Evolutionary conservation across 1,139 yeast species (phyloP).

Genomic region (Kodamaea suecica): DNA sequence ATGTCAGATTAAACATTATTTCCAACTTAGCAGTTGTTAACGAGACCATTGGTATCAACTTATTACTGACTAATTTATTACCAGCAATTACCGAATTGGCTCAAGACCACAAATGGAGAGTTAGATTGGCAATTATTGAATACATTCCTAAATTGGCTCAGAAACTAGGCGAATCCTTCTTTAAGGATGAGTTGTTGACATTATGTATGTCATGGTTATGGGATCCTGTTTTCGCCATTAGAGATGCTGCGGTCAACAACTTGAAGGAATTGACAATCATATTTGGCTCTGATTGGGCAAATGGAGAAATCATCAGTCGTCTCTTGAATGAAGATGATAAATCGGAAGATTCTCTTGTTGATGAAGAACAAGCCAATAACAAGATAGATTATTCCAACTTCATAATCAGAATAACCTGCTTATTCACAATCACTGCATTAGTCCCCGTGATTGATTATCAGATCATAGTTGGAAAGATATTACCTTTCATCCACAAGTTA

Average conservation of each 20-base stretch:
- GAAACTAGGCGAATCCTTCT: conserved; percentile 89
- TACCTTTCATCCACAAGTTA: conserved; percentile 76
- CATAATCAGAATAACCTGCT: conserved; percentile 85
- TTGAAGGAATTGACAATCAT: conserved; percentile 75
- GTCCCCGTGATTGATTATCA: conserved; percentile 63
- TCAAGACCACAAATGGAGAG: conserved; percentile 97
- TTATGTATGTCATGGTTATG: conserved; percentile 96
- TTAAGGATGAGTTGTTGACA: conserved; percentile 86
- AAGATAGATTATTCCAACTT: conserved; percentile 61
- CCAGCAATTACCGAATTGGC: conserved; percentile 98
- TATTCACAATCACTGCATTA: conserved; percentile 80
- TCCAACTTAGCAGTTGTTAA: conserved; percentile 89
- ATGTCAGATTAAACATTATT: conserved; percentile 90
- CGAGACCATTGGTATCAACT: conserved; percentile 89
- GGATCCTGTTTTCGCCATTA: conserved; percentile 95
- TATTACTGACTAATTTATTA: conserved; percentile 78
- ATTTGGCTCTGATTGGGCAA: conserved; percentile 95
- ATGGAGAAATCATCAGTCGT: conserved; percentile 75
- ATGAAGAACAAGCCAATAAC: conserved; percentile 23
- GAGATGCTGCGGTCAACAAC: conserved; percentile 93
- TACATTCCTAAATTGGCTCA: conserved; percentile 95
- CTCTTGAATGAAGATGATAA: conserved; percentile 49
- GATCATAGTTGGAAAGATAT: conserved; percentile 59
- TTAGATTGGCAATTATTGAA: conserved; percentile 93
- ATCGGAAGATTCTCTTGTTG: conserved; percentile 20